Conservation (phyloP, 495 filamentous ascomycete genomes). For the Glutinoglossum americanum region DNA sequence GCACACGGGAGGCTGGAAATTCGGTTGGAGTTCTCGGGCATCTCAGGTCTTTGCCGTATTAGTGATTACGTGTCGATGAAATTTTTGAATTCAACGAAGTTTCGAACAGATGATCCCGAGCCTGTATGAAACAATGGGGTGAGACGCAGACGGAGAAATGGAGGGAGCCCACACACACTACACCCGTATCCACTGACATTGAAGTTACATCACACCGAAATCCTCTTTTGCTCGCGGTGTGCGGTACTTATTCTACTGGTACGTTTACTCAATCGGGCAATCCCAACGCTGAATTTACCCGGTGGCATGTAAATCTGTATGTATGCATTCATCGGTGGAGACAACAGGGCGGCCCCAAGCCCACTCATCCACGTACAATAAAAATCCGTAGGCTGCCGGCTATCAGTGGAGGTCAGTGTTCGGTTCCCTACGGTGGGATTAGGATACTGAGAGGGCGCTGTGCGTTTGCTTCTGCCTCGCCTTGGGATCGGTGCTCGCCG, state of each 20-base stretch:
- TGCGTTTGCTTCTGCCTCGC: not conserved
- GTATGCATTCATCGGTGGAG: too few species aligned
- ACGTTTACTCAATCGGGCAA: not conserved
- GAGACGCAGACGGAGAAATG: not conserved
- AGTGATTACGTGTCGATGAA: not conserved
- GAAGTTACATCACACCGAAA: not conserved
- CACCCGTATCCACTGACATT: not conserved
- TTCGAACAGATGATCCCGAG: not conserved
- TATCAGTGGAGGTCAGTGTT: not conserved
- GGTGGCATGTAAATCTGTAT: not conserved
- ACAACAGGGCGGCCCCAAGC: too few species aligned
- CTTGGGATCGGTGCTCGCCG: not conserved
- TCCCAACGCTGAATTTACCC: not conserved
- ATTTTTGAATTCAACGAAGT: not conserved
- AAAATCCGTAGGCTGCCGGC: not conserved
- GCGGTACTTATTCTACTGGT: not conserved
- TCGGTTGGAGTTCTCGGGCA: not conserved
- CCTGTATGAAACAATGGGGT: not conserved
- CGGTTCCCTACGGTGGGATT: not conserved
- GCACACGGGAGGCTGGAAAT: not conserved
- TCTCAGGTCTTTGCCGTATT: not conserved
- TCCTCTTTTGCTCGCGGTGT: not conserved
- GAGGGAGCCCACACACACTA: not conserved
- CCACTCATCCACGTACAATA: too few species aligned
- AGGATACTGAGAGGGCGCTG: not conserved